Base-by-base conservation (phyloP, 352 stramenopile genomes). In the Globisporangium spinosum region DNA sequence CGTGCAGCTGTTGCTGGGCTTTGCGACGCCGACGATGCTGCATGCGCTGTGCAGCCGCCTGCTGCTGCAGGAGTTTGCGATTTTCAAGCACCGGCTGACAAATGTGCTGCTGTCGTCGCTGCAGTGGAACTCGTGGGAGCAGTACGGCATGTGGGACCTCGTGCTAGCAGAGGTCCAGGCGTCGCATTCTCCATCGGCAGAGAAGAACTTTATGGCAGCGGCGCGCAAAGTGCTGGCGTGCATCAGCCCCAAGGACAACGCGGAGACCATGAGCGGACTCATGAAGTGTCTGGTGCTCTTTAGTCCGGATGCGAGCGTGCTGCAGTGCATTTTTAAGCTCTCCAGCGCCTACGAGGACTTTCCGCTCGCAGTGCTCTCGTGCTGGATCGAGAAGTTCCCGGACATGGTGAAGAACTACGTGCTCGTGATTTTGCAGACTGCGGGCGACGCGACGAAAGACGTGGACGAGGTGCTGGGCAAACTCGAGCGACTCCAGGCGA, bases 121-220 rank as follows among this genome's bases (percentile, higher is more conserved):
- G 13, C 72, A 89, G 59, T 95, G 87, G 87, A 93, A 71, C 15
- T 93, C 87, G 20, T 95, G 85, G 85, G 85, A 95, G 59, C 87
- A 95, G 69, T 90, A 82, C 53, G 79, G 78, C 1, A 75, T 93
- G 64, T 95, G 87, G 87, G 87, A 95, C 68, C 74, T 95, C 15
- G 77, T 94, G 6, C 64, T 91, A 0, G 74, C 80, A 0, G 87
- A 95, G 62, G 78, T 88, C 7, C 83, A 92, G 55, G 64, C 78
- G 13, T 73, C 78, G 8, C 74, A 87, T 32, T 25, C 58, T 2
- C n/a, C 25, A 20, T 40, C 65, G 7, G 70, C 65, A 3, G 69
- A 75, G 40, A 90, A 84, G 64, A 70, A 77, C 34, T 76, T 93
- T 34, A 85, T 93, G 72, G 81, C 78, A n/a, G 85, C 87, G 0